Evolutionary conservation across 192 early-diverging fungal genomes (phyloP).

Genomic region (Backusella parvicylindrica): DNA sequence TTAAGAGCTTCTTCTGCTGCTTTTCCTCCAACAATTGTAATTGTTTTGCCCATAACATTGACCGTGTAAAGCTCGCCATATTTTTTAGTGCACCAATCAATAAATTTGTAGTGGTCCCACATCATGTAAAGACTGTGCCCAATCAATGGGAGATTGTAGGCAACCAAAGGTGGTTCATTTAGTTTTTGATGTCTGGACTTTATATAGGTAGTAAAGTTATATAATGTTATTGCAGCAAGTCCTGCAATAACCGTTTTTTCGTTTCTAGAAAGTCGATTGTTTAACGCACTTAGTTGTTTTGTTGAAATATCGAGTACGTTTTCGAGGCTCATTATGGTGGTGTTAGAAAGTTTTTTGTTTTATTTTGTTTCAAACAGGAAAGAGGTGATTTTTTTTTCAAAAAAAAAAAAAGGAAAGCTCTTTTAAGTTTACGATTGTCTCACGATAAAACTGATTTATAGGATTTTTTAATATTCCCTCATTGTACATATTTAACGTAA

Average conservation of each 20-base stretch:
- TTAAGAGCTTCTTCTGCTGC: slow-evolving; percentile 22
- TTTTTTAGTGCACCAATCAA: slow-evolving; percentile 21
- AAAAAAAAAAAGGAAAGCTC: neutral
- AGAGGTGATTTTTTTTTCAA: neutral
- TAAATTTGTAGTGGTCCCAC: slow-evolving; percentile 2
- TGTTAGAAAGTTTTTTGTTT: too few species aligned
- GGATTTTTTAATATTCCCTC: neutral
- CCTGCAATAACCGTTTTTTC: neutral
- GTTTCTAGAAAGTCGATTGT: neutral
- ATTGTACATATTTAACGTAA: neutral
- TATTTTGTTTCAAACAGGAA: neutral
- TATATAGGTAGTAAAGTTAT: slow-evolving; percentile 8
- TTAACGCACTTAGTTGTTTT: neutral
- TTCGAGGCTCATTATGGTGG: neutral
- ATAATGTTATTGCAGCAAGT: neutral
- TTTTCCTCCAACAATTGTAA: slow-evolving; percentile 11
- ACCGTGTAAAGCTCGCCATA: slow-evolving; percentile 27
- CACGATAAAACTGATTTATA: neutral
- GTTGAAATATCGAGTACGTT: neutral
- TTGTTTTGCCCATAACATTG: slow-evolving; percentile 7
- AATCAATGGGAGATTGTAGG: slow-evolving; percentile 13
- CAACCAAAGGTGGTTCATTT: slow-evolving; percentile 11
- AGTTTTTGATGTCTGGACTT: neutral
- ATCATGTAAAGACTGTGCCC: slow-evolving; percentile 21
- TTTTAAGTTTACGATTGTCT: neutral